phyloP scores from a whole-genome alignment of 176 grass and related monocot species.

The Miscanthus lutarioriparius region DNA sequence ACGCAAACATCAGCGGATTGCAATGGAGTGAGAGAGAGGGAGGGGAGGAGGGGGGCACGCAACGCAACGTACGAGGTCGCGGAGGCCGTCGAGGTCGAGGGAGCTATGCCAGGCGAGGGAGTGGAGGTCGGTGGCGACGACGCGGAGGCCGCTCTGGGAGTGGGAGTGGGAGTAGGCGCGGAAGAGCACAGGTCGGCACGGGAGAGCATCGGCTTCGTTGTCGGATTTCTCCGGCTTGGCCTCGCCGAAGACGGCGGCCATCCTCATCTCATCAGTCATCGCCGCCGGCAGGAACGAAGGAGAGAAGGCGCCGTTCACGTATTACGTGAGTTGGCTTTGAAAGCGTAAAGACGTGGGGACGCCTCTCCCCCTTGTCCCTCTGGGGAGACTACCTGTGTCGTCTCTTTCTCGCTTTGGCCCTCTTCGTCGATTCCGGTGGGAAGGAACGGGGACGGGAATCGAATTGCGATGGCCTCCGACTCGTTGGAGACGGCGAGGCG shows the following conservation, averaged over 20 bases:
- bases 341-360: too few relatives aligned
- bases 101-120: slow-evolving; percentile 60
- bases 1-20: not conserved
- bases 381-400: too few relatives aligned
- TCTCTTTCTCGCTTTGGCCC: too few relatives aligned
- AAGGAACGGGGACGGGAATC: too few relatives aligned
- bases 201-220: not conserved
- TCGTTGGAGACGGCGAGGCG: slow-evolving; percentile 52
- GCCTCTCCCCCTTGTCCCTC: too few relatives aligned
- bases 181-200: slow-evolving; percentile 48
- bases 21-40: not conserved
- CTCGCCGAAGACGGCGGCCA: slow-evolving; percentile 64
- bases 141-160: slow-evolving; percentile 28
- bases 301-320: not conserved
- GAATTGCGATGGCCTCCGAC: slow-evolving; percentile 21
- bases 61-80: slow-evolving; percentile 63
- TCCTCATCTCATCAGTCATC: not conserved
- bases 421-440: too few relatives aligned
- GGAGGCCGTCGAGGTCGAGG: slow-evolving; percentile 62
- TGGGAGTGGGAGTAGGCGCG: slow-evolving; percentile 13
- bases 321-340: not conserved
- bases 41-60: not conserved
- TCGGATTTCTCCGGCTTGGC: slow-evolving; percentile 33
- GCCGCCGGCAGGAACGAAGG: not conserved
- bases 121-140: slow-evolving; percentile 72